These are phyloP conservation scores for Erysimum cheiri DNA, from an alignment of 441 rosid species.

Conservation along the genomic window DNA sequence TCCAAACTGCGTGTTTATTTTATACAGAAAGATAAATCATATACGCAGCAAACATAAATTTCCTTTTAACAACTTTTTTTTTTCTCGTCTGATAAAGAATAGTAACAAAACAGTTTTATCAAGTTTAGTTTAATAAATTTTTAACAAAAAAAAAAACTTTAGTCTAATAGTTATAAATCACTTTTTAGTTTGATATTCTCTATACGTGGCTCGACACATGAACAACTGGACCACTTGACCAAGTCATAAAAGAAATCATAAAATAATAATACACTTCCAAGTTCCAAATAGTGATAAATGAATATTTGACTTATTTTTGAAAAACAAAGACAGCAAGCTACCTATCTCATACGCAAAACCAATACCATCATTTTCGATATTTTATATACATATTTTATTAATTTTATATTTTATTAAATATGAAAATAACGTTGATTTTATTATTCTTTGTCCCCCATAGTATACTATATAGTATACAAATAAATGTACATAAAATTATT, in stretches of 20 bases:
- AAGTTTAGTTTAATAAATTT: too few relatives aligned
- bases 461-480: slow-evolving; percentile 14
- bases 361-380: neutral
- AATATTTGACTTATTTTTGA: neutral
- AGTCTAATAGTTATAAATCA: neutral
- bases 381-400: neutral
- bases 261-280: neutral
- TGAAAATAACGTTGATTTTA: slow-evolving; percentile 9
- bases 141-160: too few relatives aligned
- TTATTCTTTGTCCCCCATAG: neutral
- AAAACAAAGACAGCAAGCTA: neutral
- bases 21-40: neutral
- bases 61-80: neutral
- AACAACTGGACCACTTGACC: slow-evolving; percentile 17
- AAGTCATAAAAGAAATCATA: neutral
- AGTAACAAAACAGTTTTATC: too few relatives aligned
- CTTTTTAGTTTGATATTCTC: neutral
- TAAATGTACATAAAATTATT: slow-evolving; percentile 20
- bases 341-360: slow-evolving; percentile 32
- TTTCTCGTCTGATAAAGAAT: too few relatives aligned
- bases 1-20: neutral
- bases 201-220: neutral
- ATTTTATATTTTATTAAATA: slow-evolving; percentile 2
- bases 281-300: neutral
- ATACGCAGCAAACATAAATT: neutral